phyloP scores from a whole-genome alignment of 257 asterid species.

The Craterostigma plantagineum region DNA sequence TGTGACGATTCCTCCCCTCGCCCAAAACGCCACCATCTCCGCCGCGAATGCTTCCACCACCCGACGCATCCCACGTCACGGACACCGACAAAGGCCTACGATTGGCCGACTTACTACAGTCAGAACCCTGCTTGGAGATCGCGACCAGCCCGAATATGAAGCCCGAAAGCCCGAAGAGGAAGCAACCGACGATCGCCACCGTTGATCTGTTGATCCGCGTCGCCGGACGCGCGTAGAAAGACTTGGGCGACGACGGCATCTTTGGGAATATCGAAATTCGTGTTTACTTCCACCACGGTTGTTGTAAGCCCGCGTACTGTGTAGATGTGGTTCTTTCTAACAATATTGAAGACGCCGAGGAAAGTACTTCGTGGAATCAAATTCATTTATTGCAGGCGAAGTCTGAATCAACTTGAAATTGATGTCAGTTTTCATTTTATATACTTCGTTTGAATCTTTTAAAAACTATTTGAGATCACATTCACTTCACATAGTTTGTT shows the following conservation, averaged over 20 bases:
- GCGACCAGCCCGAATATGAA: constrained; percentile 35
- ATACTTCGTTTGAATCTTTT: too few relatives aligned
- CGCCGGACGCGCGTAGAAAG: constrained; percentile 49
- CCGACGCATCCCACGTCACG: constrained; percentile 63
- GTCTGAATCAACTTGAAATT: too few relatives aligned
- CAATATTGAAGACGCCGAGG: too few relatives aligned
- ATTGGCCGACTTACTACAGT: constrained; percentile 26
- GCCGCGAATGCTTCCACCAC: too few relatives aligned
- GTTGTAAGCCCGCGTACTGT: too few relatives aligned
- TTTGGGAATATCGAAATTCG: neutral
- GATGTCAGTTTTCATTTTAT: too few relatives aligned
- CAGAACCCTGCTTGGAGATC: constrained; percentile 25
- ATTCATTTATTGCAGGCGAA: too few relatives aligned
- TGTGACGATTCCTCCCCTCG: constrained; percentile 46
- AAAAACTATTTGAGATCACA: too few relatives aligned
- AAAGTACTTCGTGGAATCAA: too few relatives aligned
- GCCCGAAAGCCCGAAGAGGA: constrained; percentile 35
- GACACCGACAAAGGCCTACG: constrained; percentile 51
- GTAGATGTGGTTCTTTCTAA: too few relatives aligned
- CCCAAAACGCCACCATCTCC: constrained; percentile 4
- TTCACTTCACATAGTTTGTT: too few relatives aligned
- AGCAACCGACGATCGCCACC: constrained; percentile 16
- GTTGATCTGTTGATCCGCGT: constrained; percentile 36
- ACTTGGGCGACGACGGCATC: constrained; percentile 86
- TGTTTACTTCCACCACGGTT: too few relatives aligned